Base-by-base conservation (phyloP, 139 green algal genomes). In the Diplosphaera chodatii region DNA sequence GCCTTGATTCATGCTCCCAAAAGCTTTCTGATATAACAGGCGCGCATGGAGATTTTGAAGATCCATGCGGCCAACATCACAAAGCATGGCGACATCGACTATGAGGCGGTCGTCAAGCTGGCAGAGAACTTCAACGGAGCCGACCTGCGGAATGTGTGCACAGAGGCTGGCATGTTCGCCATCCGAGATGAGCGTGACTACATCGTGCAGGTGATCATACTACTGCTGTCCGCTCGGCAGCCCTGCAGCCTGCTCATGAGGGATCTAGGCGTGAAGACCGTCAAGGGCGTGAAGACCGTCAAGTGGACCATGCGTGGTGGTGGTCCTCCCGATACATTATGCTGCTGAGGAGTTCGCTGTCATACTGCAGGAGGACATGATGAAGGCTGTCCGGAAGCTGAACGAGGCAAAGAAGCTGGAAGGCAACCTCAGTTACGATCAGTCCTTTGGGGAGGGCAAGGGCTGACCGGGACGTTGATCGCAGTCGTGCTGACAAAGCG, bases 81-180 rank as follows among this genome's bases (percentile, higher is more conserved):
- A 68, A 99, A 99, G 88, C 88, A 98, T 74, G 96, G 95, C 0
- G 96, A 99, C 72, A 98, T 99, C 66, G 96, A 99, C 85, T 99
- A 98, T 75, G 95, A 99, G 41, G 89, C 92, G 1, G 79, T 98
- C 22, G 91, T 97, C 37, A 98, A 98, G 80, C 86, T 98, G 74
- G 94, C 87, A 5, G 94, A 98, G 75, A 85, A 84, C 76, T 99
- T 99, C 86, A 99, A 99, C 77, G 96, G 92, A 1, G 96, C 96
- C 23, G 96, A 99, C 78, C 79, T 99, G 86, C 88, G 96, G 67
- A 99, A 99, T 82, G 89, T 99, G 29, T 99, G 96, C 86, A 99
- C 96, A 27, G 95, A 98, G 85, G 94, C 92, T 15, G 95, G 94
- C 70, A 96, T 96, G 90, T 98, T 99, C 87, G 96, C 96, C 4